phyloP scores from a whole-genome alignment of 306 rosid genomes.

The Cicer judaicum region DNA sequence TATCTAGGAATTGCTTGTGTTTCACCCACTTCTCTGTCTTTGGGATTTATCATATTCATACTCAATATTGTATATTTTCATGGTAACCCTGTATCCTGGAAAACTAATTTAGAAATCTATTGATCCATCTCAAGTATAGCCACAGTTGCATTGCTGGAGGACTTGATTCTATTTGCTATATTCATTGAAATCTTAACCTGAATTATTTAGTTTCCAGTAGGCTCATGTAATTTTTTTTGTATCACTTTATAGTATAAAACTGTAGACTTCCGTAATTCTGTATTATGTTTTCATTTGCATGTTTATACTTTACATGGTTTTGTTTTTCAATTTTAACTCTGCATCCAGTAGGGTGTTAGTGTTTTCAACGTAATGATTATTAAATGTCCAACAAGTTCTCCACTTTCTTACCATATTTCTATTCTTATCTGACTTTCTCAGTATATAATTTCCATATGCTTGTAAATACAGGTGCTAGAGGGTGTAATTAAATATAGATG shows the following conservation, averaged over 20 bases:
- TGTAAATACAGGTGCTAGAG: constrained; percentile 78
- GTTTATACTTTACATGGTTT: not conserved
- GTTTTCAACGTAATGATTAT: constrained; percentile 5
- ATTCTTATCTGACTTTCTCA: not conserved
- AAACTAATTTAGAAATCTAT: too few relatives aligned
- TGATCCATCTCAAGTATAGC: too few relatives aligned
- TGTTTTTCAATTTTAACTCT: constrained; percentile 6
- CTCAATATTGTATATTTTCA: too few relatives aligned
- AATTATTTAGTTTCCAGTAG: not conserved
- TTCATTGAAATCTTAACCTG: too few relatives aligned
- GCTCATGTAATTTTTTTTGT: not conserved
- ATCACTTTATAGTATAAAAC: not conserved
- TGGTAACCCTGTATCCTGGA: too few relatives aligned
- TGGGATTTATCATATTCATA: too few relatives aligned
- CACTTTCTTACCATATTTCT: constrained; percentile 6
- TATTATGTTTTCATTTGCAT: constrained; percentile 13
- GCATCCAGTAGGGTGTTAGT: constrained; percentile 7
- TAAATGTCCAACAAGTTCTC: constrained; percentile 2
- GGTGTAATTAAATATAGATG: constrained; percentile 97
- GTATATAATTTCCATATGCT: not conserved
- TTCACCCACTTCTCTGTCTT: too few relatives aligned
- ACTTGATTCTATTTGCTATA: not conserved
- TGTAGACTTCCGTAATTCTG: not conserved
- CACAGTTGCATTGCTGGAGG: too few relatives aligned
- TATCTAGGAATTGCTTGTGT: too few relatives aligned